These are phyloP conservation scores for Phytophthora boehmeriae DNA, from an alignment of 352 stramenopile genomes.

Conservation along the genomic window DNA sequence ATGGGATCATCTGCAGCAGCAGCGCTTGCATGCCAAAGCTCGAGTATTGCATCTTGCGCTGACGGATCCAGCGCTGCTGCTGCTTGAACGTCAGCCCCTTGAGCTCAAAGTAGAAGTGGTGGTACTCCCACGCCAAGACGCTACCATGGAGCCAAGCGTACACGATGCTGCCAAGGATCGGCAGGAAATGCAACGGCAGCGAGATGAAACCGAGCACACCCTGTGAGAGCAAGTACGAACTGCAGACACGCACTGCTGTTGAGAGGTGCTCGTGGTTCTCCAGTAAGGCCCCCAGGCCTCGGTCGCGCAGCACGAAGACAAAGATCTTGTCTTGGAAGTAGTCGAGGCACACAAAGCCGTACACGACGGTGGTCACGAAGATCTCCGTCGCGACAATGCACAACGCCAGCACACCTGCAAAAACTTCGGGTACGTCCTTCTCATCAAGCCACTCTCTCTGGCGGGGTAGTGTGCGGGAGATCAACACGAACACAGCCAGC, in stretches of 20 bases:
- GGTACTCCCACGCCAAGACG: constrained; percentile 54
- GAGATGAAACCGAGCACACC: constrained; percentile 41
- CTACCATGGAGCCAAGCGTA: constrained; percentile 58
- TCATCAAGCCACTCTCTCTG: constrained; percentile 40
- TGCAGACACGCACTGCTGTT: constrained; percentile 38
- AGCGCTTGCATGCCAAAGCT: constrained; percentile 51
- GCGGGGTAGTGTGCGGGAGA: constrained; percentile 36
- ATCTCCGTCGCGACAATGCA: constrained; percentile 50
- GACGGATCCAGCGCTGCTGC: constrained; percentile 44
- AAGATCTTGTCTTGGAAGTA: constrained; percentile 58
- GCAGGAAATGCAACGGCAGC: constrained; percentile 56
- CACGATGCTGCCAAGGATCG: constrained; percentile 42
- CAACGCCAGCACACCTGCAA: constrained; percentile 50
- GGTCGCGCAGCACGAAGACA: constrained; percentile 38
- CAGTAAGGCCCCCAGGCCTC: constrained; percentile 34
- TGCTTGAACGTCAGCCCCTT: constrained; percentile 38
- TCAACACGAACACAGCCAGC: constrained; percentile 38
- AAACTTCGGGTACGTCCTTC: constrained; percentile 32
- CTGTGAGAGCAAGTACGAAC: constrained; percentile 39
- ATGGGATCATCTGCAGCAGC: constrained; percentile 54
- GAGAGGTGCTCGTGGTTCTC: constrained; percentile 26
- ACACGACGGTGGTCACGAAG: constrained; percentile 54
- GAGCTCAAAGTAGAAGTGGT: constrained; percentile 61
- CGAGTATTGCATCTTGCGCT: constrained; percentile 41
- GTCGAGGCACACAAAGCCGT: constrained; percentile 41